These are phyloP conservation scores for Brassica carinata DNA, from an alignment of 345 rosid genomes.

Conservation along the genomic window DNA sequence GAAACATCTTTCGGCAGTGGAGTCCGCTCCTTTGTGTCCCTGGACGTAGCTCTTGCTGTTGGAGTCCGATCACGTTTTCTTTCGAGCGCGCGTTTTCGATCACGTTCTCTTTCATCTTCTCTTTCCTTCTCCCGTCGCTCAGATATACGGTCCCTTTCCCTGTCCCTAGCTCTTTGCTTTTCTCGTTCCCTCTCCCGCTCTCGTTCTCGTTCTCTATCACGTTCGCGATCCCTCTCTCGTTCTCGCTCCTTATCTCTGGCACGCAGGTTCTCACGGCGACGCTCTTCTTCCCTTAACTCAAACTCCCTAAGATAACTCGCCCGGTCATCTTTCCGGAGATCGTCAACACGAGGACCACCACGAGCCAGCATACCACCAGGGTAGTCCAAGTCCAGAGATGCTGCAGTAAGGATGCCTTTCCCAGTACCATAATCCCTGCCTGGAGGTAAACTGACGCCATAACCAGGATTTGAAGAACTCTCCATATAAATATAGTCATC, in stretches of 20 bases:
- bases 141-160: constrained; percentile 61
- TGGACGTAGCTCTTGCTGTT: constrained; percentile 34
- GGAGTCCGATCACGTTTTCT: constrained; percentile 54
- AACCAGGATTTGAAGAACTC: constrained; percentile 85
- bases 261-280: constrained; percentile 70
- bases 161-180: constrained; percentile 52
- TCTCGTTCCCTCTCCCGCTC: constrained; percentile 47
- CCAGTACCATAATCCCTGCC: constrained; percentile 92
- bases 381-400: constrained; percentile 71
- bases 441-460: constrained; percentile 98
- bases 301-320: constrained; percentile 94
- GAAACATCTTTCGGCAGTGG: constrained; percentile 57
- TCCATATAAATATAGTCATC: constrained; percentile 77
- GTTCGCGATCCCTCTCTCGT: constrained; percentile 49
- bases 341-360: constrained; percentile 69
- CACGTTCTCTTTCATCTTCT: constrained; percentile 71
- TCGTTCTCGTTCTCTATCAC: constrained; percentile 58
- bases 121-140: constrained; percentile 81
- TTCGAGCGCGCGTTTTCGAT: constrained; percentile 69
- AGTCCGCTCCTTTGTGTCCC: constrained; percentile 51
- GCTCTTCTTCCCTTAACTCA: constrained; percentile 93
- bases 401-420: constrained; percentile 73
- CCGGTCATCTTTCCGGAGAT: constrained; percentile 74
- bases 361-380: constrained; percentile 53
- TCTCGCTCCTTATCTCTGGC: constrained; percentile 81